A percentile compares a stretch with the other conserved stretches of the same genome.
phyloP scores from a whole-genome alignment of 2,329 filamentous ascomycete genomes.

The Venturia effusa region DNA sequence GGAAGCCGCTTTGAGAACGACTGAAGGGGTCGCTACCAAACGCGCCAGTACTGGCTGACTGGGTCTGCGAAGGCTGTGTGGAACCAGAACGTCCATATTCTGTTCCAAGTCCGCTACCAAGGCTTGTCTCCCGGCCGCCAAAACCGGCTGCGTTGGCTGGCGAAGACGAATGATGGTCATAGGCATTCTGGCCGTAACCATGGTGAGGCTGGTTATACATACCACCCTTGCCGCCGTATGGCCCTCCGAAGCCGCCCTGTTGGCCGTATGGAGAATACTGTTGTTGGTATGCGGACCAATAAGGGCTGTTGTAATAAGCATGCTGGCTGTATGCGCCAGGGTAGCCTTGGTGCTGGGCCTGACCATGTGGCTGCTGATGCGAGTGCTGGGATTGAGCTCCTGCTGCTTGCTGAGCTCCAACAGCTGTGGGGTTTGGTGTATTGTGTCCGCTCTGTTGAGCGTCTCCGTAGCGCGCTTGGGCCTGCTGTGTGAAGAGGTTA shows the following conservation, averaged over 20 bases:
- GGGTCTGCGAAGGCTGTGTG: conserved; percentile 43
- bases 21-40: conserved; percentile 48
- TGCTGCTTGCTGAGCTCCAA: conserved; percentile 35
- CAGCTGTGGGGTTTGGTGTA: conserved; percentile 70
- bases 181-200: conserved; percentile 42
- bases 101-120: conserved; percentile 38
- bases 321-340: conserved; percentile 48
- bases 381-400: conserved; percentile 38
- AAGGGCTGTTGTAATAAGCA: conserved; percentile 49
- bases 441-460: conserved; percentile 79
- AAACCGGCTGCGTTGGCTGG: conserved; percentile 49
- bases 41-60: conserved; percentile 37
- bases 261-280: conserved; percentile 46
- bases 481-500: conserved; percentile 14
- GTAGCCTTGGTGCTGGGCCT: conserved; percentile 38
- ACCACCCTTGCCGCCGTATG: conserved; percentile 43
- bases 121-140: conserved; percentile 32
- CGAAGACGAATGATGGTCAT: conserved; percentile 52
- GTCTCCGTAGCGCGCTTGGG: conserved; percentile 64
- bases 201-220: conserved; percentile 55
- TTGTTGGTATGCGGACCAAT: conserved; percentile 53
- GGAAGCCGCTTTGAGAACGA: conserved; percentile 47
- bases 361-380: conserved; percentile 29
- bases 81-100: conserved; percentile 51
- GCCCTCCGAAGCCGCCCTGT: conserved; percentile 35